These are phyloP conservation scores for Graphilbum sp. DNA, from an alignment of 2,329 filamentous ascomycete species.

Conservation along the genomic window DNA sequence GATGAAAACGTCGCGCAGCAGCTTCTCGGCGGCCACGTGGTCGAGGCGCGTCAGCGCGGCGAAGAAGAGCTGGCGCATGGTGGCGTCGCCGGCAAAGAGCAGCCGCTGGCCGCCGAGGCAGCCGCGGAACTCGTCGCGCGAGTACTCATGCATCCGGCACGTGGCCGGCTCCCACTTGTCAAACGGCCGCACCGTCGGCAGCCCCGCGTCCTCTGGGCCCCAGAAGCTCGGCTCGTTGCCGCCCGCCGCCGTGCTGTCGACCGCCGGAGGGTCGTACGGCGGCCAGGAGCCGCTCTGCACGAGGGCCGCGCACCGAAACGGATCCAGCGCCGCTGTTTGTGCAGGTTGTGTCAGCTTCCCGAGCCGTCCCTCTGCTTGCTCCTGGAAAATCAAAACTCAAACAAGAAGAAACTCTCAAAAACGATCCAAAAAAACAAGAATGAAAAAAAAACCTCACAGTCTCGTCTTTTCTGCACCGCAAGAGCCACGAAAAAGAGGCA, in stretches of 20 bases:
- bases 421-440: no score
- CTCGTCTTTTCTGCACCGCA: neutral
- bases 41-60: constrained; percentile 33
- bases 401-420: no score
- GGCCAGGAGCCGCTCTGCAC: constrained; percentile 35
- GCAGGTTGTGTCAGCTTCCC: neutral
- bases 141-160: constrained; percentile 42
- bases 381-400: no score
- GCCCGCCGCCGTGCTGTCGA: neutral
- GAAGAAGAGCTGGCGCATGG: constrained; percentile 44
- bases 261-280: constrained; percentile 11
- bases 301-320: constrained; percentile 35
- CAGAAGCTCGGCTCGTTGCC: constrained; percentile 12
- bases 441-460: no score
- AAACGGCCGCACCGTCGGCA: constrained; percentile 15
- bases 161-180: constrained; percentile 41
- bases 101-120: constrained; percentile 36
- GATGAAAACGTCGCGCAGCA: constrained; percentile 18
- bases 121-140: constrained; percentile 28
- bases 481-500: neutral
- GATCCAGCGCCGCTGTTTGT: constrained; percentile 19
- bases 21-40: constrained; percentile 18
- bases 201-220: no score
- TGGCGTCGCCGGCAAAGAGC: constrained; percentile 46
- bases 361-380: no score